Evolutionary conservation across 768 basidiomycete genomes (phyloP), one percentile per base, ranked within the genome.

Genomic region (Leucogyrophana mollusca): DNA sequence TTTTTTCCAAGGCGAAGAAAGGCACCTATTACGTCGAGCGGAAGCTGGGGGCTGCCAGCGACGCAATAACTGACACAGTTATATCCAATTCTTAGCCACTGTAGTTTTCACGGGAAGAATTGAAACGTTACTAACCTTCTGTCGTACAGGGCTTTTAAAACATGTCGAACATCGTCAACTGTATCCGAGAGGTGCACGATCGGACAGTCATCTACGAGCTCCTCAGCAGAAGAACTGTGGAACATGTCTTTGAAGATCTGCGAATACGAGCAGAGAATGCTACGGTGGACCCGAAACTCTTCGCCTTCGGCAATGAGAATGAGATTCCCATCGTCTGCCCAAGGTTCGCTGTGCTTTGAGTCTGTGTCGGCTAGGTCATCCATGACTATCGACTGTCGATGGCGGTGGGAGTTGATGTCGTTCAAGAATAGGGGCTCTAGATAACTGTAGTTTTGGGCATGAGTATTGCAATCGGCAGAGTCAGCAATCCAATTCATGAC

Each of bases 161-260:
- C 30, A 1, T 40, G 42, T n/a, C 47, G 33, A 17, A 60, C 25
- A 4, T 62, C 61, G 0, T 5, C 20, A n/a, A 18, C 42, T 4
- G 30, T 11, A 16, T 62, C 60, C 0, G 48, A 34, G 9, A 60
- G 53, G 17, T 34, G 46, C 32, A 61, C 11, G 18, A 54, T 38
- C 7, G 61, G 61, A 40, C 61, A 62, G 1, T 39, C 41, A 0
- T 63, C 58, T 4, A 63, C 41, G 21, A 36, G 2, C 5, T 51
- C 49, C 9, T 50, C 43, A 2, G 5, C 21, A 13, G 34, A 45
- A 10, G 35, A n/a, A 21, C 41, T 17, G 2, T 58, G 48, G 10
- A 67, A 65, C 64, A 66, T 62, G 25, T 60, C 62, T 14, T 46
- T 50, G 50, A 69, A 67, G n/a, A 69, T 49, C 3, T 53, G 50